Base-by-base conservation (phyloP, 192 early-diverging fungal genomes). In the Mortierella antarctica region DNA sequence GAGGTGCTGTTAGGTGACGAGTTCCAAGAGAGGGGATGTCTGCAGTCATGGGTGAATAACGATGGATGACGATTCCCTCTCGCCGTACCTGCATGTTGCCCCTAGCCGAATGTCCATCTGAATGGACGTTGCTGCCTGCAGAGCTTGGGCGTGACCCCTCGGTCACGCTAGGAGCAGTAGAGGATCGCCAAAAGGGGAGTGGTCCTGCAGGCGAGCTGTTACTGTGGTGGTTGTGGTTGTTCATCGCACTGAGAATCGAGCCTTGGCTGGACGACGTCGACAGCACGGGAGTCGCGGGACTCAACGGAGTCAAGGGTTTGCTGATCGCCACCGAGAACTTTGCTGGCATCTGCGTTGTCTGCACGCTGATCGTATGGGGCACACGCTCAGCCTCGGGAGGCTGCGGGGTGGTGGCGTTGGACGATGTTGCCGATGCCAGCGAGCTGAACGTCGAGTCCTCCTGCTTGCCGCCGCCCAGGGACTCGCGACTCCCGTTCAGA, bases 311-410 rank as follows among this genome's bases (percentile, higher is more conserved):
- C 0, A 52, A 18, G 5, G 77, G 77, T 13, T 72, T 80, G 1
- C 65, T 72, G 42, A 80, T 80, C 5, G 77, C 77, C 17, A 80
- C 55, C 8, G 69, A 64, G 65, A 62, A 80, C 54, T 72, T 80
- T 71, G 70, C 72, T 39, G 70, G 77, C 39, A 64, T 23, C 6
- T 65, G 70, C 20, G 68, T 67, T 0, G 77, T 69, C 60, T 80
- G 70, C 11, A 80, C 77, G 3, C 65, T 67, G 53, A 80, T 80
- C 2, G 53, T 68, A 14, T 80, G 77, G 5, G 77, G 77, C 8
- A 72, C 70, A 1, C 77, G 59, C 44, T 72, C 77, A 0, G 70
- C 57, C 15, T 80, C 77, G 0, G 54, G 57, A 14, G 45, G 23
- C 10, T 59, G 73, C 4, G 61, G 46, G 1, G 55, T 62, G 7